These are phyloP conservation scores for Venturia aucupariae DNA, from an alignment of 2,329 filamentous ascomycete species.

Conservation along the genomic window DNA sequence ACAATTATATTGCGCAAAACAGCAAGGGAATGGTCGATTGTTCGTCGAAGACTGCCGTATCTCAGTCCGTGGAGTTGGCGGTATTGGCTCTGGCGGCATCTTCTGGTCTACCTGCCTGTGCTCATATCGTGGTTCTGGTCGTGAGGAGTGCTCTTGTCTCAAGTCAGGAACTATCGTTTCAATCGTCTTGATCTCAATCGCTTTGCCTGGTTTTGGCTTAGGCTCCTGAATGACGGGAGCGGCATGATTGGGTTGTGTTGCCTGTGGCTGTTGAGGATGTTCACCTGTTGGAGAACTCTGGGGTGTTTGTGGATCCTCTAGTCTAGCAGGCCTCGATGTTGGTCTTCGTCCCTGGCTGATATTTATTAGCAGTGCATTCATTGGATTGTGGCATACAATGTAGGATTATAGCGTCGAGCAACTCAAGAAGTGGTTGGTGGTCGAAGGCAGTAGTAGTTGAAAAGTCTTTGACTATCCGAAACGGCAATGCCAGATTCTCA, in stretches of 20 bases:
- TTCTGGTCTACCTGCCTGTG: conserved; percentile 3
- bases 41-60: neutral
- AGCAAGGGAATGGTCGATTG: conserved; percentile 58
- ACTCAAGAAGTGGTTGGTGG: conserved; percentile 12
- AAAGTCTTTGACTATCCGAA: conserved; percentile 12
- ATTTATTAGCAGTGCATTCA: neutral
- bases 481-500: conserved; percentile 11
- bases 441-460: conserved; percentile 7
- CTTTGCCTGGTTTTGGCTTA: conserved; percentile 4
- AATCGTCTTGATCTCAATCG: conserved; percentile 11
- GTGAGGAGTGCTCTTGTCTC: neutral
- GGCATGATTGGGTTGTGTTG: neutral
- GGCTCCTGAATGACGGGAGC: conserved; percentile 10
- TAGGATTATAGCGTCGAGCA: neutral
- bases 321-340: conserved; percentile 1
- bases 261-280: neutral
- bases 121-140: neutral
- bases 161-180: neutral
- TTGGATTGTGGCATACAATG: neutral
- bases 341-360: conserved; percentile 11
- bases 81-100: conserved; percentile 7
- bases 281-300: conserved; percentile 3
- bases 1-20: conserved; percentile 73
- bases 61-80: neutral
- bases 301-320: conserved; percentile 6